phyloP scores from a whole-genome alignment of 306 rosid species.

The Fragaria vesca region DNA sequence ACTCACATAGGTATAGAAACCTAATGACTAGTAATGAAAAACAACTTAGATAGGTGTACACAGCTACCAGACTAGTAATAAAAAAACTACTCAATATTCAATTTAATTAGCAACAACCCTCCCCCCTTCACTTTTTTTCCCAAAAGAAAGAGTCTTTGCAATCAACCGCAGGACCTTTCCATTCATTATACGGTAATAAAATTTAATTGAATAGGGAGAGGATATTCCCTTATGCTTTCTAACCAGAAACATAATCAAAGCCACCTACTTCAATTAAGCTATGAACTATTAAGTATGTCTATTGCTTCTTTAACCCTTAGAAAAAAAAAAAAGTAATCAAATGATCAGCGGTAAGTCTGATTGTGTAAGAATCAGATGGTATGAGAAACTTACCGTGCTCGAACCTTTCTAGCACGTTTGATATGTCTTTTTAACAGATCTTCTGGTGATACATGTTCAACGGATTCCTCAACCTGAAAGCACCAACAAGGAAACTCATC shows the following conservation, averaged over 20 bases:
- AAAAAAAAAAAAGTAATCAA: neutral
- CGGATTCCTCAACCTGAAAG: slow-evolving; percentile 56
- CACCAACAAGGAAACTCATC: slow-evolving; percentile 18
- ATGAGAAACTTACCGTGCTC: slow-evolving; percentile 61
- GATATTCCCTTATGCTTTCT: neutral
- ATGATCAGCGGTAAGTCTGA: neutral
- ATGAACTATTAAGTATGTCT: neutral
- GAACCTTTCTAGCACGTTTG: slow-evolving; percentile 77
- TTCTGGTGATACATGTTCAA: slow-evolving; percentile 40
- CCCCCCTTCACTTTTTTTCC: neutral
- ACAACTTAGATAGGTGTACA: too few species aligned
- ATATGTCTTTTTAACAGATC: slow-evolving; percentile 71
- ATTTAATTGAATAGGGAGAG: neutral
- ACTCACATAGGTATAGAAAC: too few species aligned
- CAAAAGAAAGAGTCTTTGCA: neutral
- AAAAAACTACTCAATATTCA: neutral
- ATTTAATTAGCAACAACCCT: neutral
- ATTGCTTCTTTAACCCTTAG: neutral
- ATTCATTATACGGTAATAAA: neutral
- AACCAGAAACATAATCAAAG: slow-evolving; percentile 1
- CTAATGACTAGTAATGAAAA: too few species aligned
- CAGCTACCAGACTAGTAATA: too few species aligned
- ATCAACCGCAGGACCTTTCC: slow-evolving; percentile 5
- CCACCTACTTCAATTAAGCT: neutral
- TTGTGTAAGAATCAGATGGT: slow-evolving; percentile 1